Conservation (phyloP, 768 basidiomycete species). For the Pisolithus tinctorius region DNA sequence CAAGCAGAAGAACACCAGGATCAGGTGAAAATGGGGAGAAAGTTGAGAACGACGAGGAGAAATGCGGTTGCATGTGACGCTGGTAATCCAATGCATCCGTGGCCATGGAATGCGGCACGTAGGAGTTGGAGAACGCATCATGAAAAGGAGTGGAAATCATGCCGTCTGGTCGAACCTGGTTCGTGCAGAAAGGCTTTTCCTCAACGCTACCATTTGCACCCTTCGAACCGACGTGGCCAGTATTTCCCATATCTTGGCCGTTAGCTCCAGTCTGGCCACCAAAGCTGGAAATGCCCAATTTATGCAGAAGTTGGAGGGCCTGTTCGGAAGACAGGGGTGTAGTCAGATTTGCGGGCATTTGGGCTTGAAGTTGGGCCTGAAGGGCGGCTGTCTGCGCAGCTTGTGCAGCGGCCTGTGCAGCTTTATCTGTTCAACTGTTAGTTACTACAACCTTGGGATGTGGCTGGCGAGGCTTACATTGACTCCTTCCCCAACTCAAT, state of each 20-base stretch:
- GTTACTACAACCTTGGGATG: background rate
- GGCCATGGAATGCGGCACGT: conserved; percentile 9
- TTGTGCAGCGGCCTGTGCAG: conserved; percentile 84
- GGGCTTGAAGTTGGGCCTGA: conserved; percentile 38
- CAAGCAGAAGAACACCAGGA: conserved; percentile 42
- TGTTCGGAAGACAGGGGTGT: conserved; percentile 52
- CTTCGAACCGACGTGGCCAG: conserved; percentile 7
- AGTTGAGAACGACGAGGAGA: conserved; percentile 40
- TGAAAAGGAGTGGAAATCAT: conserved; percentile 10
- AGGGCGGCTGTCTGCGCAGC: conserved; percentile 71
- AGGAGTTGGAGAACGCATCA: conserved; percentile 17
- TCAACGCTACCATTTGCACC: conserved; percentile 14
- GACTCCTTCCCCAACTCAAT: conserved; percentile 89
- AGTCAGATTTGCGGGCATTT: conserved; percentile 18
- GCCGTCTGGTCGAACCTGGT: conserved; percentile 15
- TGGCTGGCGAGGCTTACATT: conserved; percentile 44
- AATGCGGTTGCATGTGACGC: conserved; percentile 14
- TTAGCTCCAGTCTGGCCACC: conserved; percentile 14
- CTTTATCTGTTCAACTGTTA: conserved; percentile 55
- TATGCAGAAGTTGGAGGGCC: conserved; percentile 55
- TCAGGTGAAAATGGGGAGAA: conserved; percentile 67
- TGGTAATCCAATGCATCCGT: conserved; percentile 12
- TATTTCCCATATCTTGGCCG: conserved; percentile 7
- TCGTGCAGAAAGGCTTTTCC: conserved; percentile 18
- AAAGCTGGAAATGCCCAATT: conserved; percentile 40